Conservation (phyloP, 2,329 filamentous ascomycete genomes). For the Paecilomyces dactylethromorphus region DNA sequence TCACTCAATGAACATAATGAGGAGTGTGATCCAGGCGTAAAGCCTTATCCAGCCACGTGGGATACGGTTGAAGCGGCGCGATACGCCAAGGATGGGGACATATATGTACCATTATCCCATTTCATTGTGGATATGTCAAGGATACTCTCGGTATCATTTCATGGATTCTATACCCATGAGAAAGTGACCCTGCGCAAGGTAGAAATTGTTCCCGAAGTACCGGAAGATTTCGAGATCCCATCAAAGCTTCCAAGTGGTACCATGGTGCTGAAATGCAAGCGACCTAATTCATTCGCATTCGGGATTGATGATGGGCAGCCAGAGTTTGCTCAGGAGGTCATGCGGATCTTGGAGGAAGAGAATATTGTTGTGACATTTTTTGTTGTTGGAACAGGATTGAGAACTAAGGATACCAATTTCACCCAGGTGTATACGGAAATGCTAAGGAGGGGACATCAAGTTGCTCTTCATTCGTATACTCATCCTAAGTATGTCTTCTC, state of each 20-base stretch:
- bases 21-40: slow-evolving; percentile 48
- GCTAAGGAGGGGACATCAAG: slow-evolving; percentile 57
- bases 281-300: slow-evolving; percentile 65
- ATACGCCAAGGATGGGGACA: slow-evolving; percentile 49
- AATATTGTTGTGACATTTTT: slow-evolving; percentile 64
- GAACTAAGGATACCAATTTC: slow-evolving; percentile 54
- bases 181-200: slow-evolving; percentile 49
- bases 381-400: slow-evolving; percentile 58
- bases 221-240: slow-evolving; percentile 47
- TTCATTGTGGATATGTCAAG: slow-evolving; percentile 56
- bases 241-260: slow-evolving; percentile 56
- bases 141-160: slow-evolving; percentile 54
- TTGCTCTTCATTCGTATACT: slow-evolving; percentile 62
- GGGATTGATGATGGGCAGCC: slow-evolving; percentile 65
- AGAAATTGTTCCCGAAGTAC: slow-evolving; percentile 54
- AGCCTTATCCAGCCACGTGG: slow-evolving; percentile 61
- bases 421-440: slow-evolving; percentile 60
- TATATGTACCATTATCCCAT: slow-evolving; percentile 62
- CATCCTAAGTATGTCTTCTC: slow-evolving; percentile 49
- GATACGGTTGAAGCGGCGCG: slow-evolving; percentile 60
- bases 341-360: slow-evolving; percentile 55
- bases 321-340: slow-evolving; percentile 52
- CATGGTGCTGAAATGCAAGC: slow-evolving; percentile 57
- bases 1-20: slow-evolving; percentile 62
- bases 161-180: slow-evolving; percentile 55